These are phyloP conservation scores for Apodospora peruviana DNA, from an alignment of 495 filamentous ascomycete genomes.

Conservation along the genomic window DNA sequence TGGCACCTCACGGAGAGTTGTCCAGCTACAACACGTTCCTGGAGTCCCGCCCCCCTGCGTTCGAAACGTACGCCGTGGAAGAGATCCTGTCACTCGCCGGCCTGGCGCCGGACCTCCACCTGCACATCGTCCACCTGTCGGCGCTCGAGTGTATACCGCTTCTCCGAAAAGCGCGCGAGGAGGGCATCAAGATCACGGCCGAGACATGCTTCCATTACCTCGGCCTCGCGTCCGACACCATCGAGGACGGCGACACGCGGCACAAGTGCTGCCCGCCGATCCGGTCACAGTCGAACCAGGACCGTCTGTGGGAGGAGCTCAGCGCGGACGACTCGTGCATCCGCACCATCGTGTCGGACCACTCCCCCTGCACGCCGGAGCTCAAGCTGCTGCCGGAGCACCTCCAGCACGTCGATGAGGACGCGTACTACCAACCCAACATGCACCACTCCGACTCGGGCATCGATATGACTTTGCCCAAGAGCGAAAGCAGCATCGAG, in stretches of 20 bases:
- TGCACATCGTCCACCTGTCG: slow-evolving; percentile 94
- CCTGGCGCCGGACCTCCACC: slow-evolving; percentile 72
- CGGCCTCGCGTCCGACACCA: slow-evolving; percentile 78
- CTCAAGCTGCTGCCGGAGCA: slow-evolving; percentile 79
- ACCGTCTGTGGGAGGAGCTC: slow-evolving; percentile 83
- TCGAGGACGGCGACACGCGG: slow-evolving; percentile 83
- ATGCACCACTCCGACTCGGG: slow-evolving; percentile 43
- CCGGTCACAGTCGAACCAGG: slow-evolving; percentile 75
- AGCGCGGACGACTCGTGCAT: slow-evolving; percentile 69
- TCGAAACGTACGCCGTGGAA: slow-evolving; percentile 87
- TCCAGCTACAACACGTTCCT: slow-evolving; percentile 86
- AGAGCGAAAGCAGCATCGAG: slow-evolving; percentile 7
- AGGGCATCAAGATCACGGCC: slow-evolving; percentile 84
- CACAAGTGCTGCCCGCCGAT: slow-evolving; percentile 99
- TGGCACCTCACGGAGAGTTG: slow-evolving; percentile 68
- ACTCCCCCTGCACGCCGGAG: slow-evolving; percentile 92
- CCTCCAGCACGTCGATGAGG: slow-evolving; percentile 32
- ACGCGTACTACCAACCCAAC: slow-evolving; percentile 18
- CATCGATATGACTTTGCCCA: slow-evolving; percentile 35
- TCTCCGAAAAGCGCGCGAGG: slow-evolving; percentile 70
- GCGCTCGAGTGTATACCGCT: slow-evolving; percentile 89
- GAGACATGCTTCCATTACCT: slow-evolving; percentile 99
- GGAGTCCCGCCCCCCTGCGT: slow-evolving; percentile 79
- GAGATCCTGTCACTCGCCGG: slow-evolving; percentile 77
- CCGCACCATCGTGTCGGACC: slow-evolving; percentile 91